phyloP scores from a whole-genome alignment of 1,284 basidiomycete species.

The Irpex lacteus region DNA sequence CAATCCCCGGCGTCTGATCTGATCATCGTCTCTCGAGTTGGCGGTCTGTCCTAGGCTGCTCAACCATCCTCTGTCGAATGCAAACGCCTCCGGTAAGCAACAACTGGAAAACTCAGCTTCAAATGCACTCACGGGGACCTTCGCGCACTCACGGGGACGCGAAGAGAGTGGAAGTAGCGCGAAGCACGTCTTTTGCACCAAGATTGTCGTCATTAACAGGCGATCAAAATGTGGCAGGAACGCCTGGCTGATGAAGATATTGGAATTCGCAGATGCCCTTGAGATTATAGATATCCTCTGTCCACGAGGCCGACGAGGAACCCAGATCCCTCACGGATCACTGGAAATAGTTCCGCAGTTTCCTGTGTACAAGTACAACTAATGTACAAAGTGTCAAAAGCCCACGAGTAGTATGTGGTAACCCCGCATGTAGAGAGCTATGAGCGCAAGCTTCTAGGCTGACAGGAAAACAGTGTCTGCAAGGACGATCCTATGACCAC shows the following conservation, averaged over 20 bases:
- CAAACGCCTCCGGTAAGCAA: neutral
- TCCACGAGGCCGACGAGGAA: neutral
- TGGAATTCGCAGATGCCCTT: neutral
- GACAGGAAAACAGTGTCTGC: neutral
- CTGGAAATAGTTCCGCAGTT: neutral
- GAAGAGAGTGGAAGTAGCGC: neutral
- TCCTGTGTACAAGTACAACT: neutral
- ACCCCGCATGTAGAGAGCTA: neutral
- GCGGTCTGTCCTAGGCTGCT: neutral
- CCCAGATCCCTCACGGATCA: neutral
- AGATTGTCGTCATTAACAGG: conserved; percentile 13
- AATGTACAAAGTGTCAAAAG: neutral
- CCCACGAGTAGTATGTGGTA: neutral
- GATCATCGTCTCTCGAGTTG: neutral
- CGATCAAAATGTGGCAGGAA: neutral
- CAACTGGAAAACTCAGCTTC: neutral
- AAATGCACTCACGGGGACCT: neutral
- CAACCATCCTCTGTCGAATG: neutral
- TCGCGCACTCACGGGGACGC: neutral
- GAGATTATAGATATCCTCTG: neutral
- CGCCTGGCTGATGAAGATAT: conserved; percentile 38
- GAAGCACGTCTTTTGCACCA: conserved; percentile 11
- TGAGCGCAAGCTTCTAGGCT: neutral
- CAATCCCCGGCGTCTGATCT: neutral
- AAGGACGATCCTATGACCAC: neutral